Conservation (phyloP, 352 stramenopile species). For the Thalassiosira exigua region DNA sequence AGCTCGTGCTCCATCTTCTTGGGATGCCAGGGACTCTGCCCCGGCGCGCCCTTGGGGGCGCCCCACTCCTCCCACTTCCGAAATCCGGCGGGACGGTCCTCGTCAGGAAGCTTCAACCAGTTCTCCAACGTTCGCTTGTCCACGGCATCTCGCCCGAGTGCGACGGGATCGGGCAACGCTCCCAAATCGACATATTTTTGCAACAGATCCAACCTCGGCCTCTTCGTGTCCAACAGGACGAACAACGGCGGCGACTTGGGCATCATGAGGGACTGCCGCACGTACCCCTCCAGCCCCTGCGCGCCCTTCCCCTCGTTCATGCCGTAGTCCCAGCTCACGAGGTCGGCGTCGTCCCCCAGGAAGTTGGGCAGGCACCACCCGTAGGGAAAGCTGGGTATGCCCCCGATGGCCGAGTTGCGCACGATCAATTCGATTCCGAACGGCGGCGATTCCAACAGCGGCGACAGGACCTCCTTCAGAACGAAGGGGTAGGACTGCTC, state of each 20-base stretch:
- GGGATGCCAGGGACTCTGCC: constrained; percentile 75
- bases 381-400: constrained; percentile 66
- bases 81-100: constrained; percentile 61
- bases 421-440: constrained; percentile 45
- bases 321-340: constrained; percentile 60
- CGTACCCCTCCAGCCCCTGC: constrained; percentile 54
- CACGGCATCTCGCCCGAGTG: constrained; percentile 55
- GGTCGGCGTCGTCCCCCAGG: constrained; percentile 51
- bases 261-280: constrained; percentile 49
- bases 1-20: constrained; percentile 81
- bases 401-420: constrained; percentile 58
- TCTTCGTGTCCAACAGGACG: constrained; percentile 51
- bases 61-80: constrained; percentile 80
- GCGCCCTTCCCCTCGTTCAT: constrained; percentile 69
- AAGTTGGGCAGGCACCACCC: constrained; percentile 66
- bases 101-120: constrained; percentile 57
- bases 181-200: constrained; percentile 54
- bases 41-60: constrained; percentile 55
- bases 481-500: constrained; percentile 79
- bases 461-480: constrained; percentile 59
- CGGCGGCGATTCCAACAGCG: constrained; percentile 49
- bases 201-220: constrained; percentile 36
- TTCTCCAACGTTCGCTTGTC: constrained; percentile 39
- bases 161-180: constrained; percentile 42
- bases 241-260: constrained; percentile 50